Percentiles rank a stretch among this genome's conserved stretches.
Evolutionary conservation across 2,329 filamentous ascomycete species (phyloP).

Genomic region (Periglandula ipomoeae): DNA sequence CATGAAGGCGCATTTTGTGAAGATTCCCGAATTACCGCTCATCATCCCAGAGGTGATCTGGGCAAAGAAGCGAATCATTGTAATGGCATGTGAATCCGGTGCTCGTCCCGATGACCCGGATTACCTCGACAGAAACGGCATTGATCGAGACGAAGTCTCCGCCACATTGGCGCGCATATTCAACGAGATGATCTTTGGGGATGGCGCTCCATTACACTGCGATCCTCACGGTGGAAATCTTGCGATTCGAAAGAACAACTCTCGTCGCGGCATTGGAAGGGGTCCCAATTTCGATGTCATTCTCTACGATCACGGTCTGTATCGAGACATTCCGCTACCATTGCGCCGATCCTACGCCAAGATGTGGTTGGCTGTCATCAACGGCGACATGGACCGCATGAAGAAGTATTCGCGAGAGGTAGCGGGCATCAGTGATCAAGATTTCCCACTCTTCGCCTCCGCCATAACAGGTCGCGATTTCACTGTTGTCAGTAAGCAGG

Average conservation of each 20-base stretch:
- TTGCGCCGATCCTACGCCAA: constrained; percentile 85
- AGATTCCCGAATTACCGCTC: constrained; percentile 65
- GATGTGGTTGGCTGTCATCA: constrained; percentile 92
- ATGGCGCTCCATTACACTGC: constrained; percentile 82
- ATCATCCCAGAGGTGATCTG: constrained; percentile 85
- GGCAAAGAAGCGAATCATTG: constrained; percentile 80
- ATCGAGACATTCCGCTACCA: constrained; percentile 76
- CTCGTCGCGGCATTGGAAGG: constrained; percentile 37
- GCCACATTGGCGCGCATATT: constrained; percentile 85
- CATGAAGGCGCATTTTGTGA: constrained; percentile 71
- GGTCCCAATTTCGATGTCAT: constrained; percentile 85
- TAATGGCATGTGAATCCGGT: constrained; percentile 90
- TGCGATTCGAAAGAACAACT: constrained; percentile 70
- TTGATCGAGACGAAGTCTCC: constrained; percentile 92
- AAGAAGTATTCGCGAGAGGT: constrained; percentile 81
- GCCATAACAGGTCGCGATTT: constrained; percentile 95
- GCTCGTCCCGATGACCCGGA: constrained; percentile 80
- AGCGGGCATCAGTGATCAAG: constrained; percentile 76
- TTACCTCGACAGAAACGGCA: constrained; percentile 75
- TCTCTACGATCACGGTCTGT: constrained; percentile 93
- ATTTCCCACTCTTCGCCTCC: constrained; percentile 91
- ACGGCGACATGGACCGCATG: constrained; percentile 80
- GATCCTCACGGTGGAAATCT: constrained; percentile 97
- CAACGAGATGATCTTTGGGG: constrained; percentile 99
- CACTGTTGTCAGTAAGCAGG: constrained; percentile 57